Evolutionary conservation across 2,329 filamentous ascomycete species (phyloP), one percentile per base, ranked within the genome.

Genomic region (Incumbomyces delicatus): DNA sequence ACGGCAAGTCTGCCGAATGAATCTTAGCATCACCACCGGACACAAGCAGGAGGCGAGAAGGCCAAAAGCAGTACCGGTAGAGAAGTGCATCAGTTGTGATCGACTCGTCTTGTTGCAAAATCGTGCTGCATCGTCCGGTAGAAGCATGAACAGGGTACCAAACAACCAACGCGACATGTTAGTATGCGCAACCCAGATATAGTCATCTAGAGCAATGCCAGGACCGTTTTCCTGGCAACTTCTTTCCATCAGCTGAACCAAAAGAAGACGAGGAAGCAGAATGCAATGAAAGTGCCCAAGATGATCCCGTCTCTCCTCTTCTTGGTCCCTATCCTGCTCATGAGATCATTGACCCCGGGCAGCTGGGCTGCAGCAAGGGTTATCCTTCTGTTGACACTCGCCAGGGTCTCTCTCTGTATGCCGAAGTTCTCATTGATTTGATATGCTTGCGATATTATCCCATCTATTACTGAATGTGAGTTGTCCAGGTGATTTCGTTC

Each of bases 291-390:
- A 39, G 74, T 72, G 14, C 87, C 92, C 71, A 98, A 77, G 54
- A 98, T 95, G 56, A 98, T 83, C 27, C 89, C 89, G 66, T 98
- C 92, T 58, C 92, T 81, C 64, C 90, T 80, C 76, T 94, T 94
- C 73, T 94, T 94, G 48, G 87, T 83, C 44, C 89, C 90, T 66
- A 98, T 98, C 67, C 87, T 84, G 43, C 81, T 80, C 58, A 98
- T 96, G 61, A 98, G 70, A 43, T 81, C 81, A 66, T 96, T 98
- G 58, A 98, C 81, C 1, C 92, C 92, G 0, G 92, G 92, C 13
- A 98, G 84, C 62, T 94, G 85, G 61, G 85, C 87, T 33, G 90
- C 92, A 22, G 89, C 90, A 30, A 84, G 74, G 3, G 87, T 88
- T 64, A 98, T 96, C 53, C 90, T 77, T 52, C 90, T 75, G 65